Conservation (phyloP, 192 early-diverging fungal species). For the Coemansia aciculifera region DNA sequence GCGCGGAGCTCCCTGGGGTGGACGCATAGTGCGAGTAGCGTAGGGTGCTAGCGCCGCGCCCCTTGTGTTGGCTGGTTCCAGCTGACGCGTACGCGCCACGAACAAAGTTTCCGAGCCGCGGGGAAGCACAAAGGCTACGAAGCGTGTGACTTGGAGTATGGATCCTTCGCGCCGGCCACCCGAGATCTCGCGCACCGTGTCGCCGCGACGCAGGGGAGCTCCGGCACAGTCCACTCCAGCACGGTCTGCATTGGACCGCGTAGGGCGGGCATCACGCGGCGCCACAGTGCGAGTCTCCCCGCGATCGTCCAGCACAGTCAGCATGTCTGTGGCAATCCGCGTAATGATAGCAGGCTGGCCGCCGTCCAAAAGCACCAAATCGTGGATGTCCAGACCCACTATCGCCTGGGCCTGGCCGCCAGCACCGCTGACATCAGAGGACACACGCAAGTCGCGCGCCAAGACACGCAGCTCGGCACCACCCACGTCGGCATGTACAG, state of each 20-base stretch:
- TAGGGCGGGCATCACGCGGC: constrained; percentile 70
- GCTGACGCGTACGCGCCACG: constrained; percentile 65
- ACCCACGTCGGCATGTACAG: constrained; percentile 73
- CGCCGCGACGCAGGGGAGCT: constrained; percentile 60
- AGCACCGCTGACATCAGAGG: constrained; percentile 63
- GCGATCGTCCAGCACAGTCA: constrained; percentile 79
- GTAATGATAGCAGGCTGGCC: constrained; percentile 78
- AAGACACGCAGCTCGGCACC: constrained; percentile 81
- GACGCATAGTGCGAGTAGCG: constrained; percentile 39
- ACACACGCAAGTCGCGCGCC: constrained; percentile 80
- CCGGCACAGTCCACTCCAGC: constrained; percentile 62
- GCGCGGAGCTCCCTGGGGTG: constrained; percentile 13
- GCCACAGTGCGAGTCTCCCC: constrained; percentile 64
- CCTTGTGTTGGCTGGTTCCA: constrained; percentile 56
- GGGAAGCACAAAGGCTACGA: constrained; percentile 77
- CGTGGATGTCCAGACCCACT: constrained; percentile 82
- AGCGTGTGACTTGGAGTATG: constrained; percentile 81
- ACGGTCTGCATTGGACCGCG: constrained; percentile 55
- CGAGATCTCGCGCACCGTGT: constrained; percentile 70
- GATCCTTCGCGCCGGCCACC: constrained; percentile 67
- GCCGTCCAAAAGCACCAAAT: constrained; percentile 80
- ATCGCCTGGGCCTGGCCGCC: constrained; percentile 25
- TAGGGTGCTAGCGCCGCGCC: constrained; percentile 41
- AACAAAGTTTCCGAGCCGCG: constrained; percentile 78
- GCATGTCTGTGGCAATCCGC: constrained; percentile 72